phyloP scores from a whole-genome alignment of 2,329 filamentous ascomycete species.

The Leptographium radiaticola region DNA sequence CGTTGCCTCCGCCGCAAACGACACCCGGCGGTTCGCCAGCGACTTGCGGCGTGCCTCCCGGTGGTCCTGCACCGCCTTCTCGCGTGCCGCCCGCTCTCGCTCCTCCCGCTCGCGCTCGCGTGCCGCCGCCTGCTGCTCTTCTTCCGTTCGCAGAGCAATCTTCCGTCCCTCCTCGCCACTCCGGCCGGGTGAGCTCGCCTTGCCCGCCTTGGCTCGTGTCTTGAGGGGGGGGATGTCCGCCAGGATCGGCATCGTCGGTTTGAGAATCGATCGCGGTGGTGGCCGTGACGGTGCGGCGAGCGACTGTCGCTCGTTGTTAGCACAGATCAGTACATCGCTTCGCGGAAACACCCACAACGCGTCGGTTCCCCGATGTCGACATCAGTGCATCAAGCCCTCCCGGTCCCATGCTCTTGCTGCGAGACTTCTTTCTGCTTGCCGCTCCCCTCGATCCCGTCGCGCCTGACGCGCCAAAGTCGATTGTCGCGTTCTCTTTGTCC shows the following conservation, averaged over 20 bases:
- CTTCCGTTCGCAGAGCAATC: conserved; percentile 54
- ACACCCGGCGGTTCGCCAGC: conserved; percentile 82
- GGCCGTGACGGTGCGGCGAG: conserved; percentile 38
- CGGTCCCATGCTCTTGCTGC: conserved; percentile 93
- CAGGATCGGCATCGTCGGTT: conserved; percentile 57
- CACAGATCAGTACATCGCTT: conserved; percentile 16
- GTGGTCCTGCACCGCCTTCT: conserved; percentile 54
- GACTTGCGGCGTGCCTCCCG: conserved; percentile 87
- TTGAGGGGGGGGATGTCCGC: conserved; percentile 56
- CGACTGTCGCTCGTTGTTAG: conserved; percentile 26
- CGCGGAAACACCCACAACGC: conserved; percentile 47
- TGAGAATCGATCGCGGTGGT: conserved; percentile 60
- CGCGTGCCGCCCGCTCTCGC: conserved; percentile 42
- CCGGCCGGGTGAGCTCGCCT: conserved; percentile 10
- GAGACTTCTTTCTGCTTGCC: conserved; percentile 52
- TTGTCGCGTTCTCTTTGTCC: conserved; percentile 69
- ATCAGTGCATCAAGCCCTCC: conserved; percentile 77
- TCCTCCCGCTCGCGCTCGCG: conserved; percentile 59
- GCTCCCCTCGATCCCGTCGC: conserved; percentile 27
- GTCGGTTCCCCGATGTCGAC: conserved; percentile 60
- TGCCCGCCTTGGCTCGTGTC: conserved; percentile 29
- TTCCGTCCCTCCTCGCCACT: conserved; percentile 32
- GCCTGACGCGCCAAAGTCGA: conserved; percentile 38
- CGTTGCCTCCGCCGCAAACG: conserved; percentile 93
- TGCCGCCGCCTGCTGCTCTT: conserved; percentile 57